Base-by-base conservation (phyloP, 2,329 filamentous ascomycete genomes). In the Metarhizium guizhouense region DNA sequence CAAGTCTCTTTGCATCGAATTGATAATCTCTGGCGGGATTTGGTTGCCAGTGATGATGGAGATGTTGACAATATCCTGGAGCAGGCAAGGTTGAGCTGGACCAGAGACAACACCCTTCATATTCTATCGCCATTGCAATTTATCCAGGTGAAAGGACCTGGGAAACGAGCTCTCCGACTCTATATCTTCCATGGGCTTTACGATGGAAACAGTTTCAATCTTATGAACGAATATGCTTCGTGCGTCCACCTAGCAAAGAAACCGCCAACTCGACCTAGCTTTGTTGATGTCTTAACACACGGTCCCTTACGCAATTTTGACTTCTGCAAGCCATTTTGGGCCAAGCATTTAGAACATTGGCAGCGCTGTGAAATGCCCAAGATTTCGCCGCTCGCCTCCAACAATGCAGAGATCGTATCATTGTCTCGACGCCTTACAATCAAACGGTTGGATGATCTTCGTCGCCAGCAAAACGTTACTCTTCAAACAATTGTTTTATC, bases 131-230 rank as follows among this genome's bases (percentile, higher is more conserved):
- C 85, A 0, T 66, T 87, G 4, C 74, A 83, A 54, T 59, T 84
- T 2, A 64, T 79, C 1, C 54, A 78, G 0, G 57, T 82, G 2
- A 56, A 61, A 1, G 51, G 64, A 5, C 53, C 56, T 0, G 60
- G 59, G 1, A 34, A 29, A 20, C 47, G 32, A 20, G 34, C 32
- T 6, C 51, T 56, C 13, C 51, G 56, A 40, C 54, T 58, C 18
- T 32, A 18, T 7, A 53, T 95, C 0, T 95, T 96, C 70, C 92
- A 96, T 66, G 90, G 82, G 0, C 69, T 96, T 0, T 96, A 96
- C 62, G 92, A 96, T 68, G 92, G 90, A 2, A 86, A 81, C 60
- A 93, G 90, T 58, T 79, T 95, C 43, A 77, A 80, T 2, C 68
- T 90, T 29, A 76, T 95, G 43, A 76, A 95, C 20, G 67, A 79